Evolutionary conservation across 345 rosid species (phyloP), one percentile per base, ranked within the genome.

Genomic region (Euphorbia tirucalli): DNA sequence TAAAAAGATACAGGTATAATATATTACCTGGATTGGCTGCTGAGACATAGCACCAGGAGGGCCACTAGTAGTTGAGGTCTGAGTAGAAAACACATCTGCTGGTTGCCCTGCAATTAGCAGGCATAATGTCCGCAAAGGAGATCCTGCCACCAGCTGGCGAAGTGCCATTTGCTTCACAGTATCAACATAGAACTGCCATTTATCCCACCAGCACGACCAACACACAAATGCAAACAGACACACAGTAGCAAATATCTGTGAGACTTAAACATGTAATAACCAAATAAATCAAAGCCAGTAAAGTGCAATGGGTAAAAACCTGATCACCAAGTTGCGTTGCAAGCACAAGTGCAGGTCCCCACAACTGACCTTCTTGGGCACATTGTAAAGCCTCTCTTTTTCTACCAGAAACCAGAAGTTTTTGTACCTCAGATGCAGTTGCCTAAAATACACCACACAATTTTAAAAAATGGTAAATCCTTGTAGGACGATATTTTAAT

Each of bases 271-370:
- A 31, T n/a, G 1, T 46, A 22, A n/a, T 52, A 74, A 28, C 50
- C 61, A 35, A 18, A 65, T 10, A 72, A 69, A 58, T 44, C 7
- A 39, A 16, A 44, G 32, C 22, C 22, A 61, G 41, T 14, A 60
- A 52, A 27, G 65, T 54, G 46, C 57, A 75, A 44, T 22, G 39
- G 50, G 77, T 49, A 74, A 78, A 71, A 75, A 96, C 99, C 98
- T 96, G 96, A 64, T 96, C 85, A 31, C 98, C 99, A 73, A 96
- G 91, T 75, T 93, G 98, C 31, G 98, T 88, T 1, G 99, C 94
- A 60, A 96, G 91, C 70, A 96, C 89, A 78, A 96, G 94, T 32
- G 99, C 98, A 58, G 93, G 98, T 78, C 99, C 99, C 99, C 99
- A 96, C 74, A 96, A 80, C 82, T 87, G 94, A 70, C 99, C 99